These are phyloP conservation scores for Metschnikowia shivogae DNA, from an alignment of 805 yeast species.

Conservation along the genomic window DNA sequence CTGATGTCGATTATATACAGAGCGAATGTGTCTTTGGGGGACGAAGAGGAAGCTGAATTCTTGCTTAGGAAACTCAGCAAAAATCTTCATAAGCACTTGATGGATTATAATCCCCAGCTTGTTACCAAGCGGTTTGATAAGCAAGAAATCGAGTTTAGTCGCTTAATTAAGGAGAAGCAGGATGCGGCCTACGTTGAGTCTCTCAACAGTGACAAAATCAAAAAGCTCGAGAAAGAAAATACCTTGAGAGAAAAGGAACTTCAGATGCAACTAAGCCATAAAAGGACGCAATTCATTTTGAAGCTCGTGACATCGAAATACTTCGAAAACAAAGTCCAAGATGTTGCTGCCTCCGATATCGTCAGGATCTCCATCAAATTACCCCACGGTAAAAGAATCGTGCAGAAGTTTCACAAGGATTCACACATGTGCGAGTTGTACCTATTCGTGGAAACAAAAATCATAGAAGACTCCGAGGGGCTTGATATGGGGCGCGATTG, in stretches of 20 bases:
- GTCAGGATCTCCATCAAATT: slow-evolving; percentile 49
- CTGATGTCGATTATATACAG: slow-evolving; percentile 38
- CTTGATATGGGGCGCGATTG: slow-evolving; percentile 9
- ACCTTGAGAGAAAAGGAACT: slow-evolving; percentile 10
- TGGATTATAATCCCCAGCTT: slow-evolving; percentile 36
- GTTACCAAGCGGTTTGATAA: slow-evolving; percentile 35
- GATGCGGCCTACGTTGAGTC: slow-evolving; percentile 41
- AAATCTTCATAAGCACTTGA: slow-evolving; percentile 24
- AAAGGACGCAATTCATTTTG: slow-evolving; percentile 19
- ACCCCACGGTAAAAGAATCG: slow-evolving; percentile 48
- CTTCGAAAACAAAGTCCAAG: slow-evolving; percentile 11
- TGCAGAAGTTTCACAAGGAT: slow-evolving; percentile 39
- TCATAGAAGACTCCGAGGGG: slow-evolving; percentile 17
- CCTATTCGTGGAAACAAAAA: slow-evolving; percentile 43
- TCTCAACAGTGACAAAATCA: slow-evolving; percentile 48
- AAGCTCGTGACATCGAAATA: slow-evolving; percentile 15
- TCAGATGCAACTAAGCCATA: slow-evolving; percentile 6
- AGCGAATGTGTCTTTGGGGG: slow-evolving; percentile 24
- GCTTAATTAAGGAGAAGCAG: slow-evolving; percentile 38
- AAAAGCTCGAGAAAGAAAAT: slow-evolving; percentile 43
- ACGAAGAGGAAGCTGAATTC: slow-evolving; percentile 15
- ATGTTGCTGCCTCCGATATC: slow-evolving; percentile 4
- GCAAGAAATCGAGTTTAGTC: slow-evolving; percentile 37
- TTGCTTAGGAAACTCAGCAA: slow-evolving; percentile 19
- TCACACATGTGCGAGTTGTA: slow-evolving; percentile 47